Evolutionary conservation across 1,284 basidiomycete species (phyloP).

Genomic region (Pseudozyma tsukubaensis): DNA sequence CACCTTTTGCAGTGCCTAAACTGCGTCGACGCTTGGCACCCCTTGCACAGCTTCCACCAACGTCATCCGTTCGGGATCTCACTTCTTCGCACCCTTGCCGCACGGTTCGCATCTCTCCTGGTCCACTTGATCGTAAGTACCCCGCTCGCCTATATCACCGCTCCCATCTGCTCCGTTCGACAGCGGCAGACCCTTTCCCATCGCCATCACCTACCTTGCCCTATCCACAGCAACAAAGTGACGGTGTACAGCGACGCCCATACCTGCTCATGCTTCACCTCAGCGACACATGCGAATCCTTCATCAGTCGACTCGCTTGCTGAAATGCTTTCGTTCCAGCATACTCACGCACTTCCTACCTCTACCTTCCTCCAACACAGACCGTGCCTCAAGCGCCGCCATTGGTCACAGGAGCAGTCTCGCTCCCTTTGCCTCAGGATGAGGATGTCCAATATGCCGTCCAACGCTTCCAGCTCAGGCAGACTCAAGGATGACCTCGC

Average conservation of each 20-base stretch:
- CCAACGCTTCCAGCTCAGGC: conserved; percentile 13
- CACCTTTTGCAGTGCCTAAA: no score
- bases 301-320: neutral
- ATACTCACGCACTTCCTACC: conserved; percentile 22
- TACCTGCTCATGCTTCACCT: neutral
- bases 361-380: conserved; percentile 11
- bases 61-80: neutral
- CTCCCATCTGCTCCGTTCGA: neutral
- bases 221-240: neutral
- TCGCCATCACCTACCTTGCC: neutral
- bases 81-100: neutral
- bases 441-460: conserved; percentile 10
- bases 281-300: neutral
- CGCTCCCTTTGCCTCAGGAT: conserved; percentile 31
- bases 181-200: neutral
- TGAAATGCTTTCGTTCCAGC: conserved; percentile 33
- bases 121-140: neutral
- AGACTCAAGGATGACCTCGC: conserved; percentile 30
- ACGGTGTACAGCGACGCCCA: no score
- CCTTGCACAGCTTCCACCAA: neutral
- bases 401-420: conserved; percentile 18
- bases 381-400: conserved; percentile 26
- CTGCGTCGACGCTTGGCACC: no score
- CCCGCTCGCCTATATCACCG: neutral
- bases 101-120: neutral